Evolutionary conservation across 352 stramenopile species (phyloP).

Genomic region (Phytophthora palmivora): DNA sequence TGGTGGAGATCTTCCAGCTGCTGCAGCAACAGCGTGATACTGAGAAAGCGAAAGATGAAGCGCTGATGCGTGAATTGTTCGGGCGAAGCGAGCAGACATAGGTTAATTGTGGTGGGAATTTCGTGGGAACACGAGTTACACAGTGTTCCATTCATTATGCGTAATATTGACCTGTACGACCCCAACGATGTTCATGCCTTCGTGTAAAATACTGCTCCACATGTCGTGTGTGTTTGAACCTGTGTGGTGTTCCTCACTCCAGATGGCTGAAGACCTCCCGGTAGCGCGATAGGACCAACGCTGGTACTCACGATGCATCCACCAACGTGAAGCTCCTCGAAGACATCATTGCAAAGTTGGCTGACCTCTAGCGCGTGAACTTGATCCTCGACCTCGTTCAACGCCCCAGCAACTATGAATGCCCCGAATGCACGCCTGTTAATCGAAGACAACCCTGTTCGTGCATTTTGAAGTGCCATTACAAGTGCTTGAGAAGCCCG

Average conservation of each 20-base stretch:
- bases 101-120: neutral
- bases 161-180: conserved; percentile 15
- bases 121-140: conserved; percentile 2
- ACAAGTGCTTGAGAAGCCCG: conserved; percentile 26
- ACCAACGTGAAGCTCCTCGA: conserved; percentile 32
- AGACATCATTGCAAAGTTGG: conserved; percentile 30
- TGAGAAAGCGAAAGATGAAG: conserved; percentile 40
- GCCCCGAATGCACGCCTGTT: conserved; percentile 35
- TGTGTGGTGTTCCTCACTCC: conserved; percentile 13
- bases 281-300: conserved; percentile 48
- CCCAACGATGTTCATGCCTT: conserved; percentile 15
- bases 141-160: conserved; percentile 14
- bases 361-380: conserved; percentile 31
- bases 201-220: conserved; percentile 51
- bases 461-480: conserved; percentile 16
- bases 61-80: conserved; percentile 40
- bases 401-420: conserved; percentile 39
- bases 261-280: conserved; percentile 17
- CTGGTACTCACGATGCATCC: conserved; percentile 47
- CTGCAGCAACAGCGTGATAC: conserved; percentile 38
- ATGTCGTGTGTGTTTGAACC: conserved; percentile 57
- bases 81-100: conserved; percentile 11
- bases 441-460: conserved; percentile 7
- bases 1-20: conserved; percentile 46
- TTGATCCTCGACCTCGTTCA: conserved; percentile 35